Percentiles rank a stretch among this genome's conserved stretches.
Conservation (phyloP, 768 basidiomycete genomes). For the Lactifluus piperatus region DNA sequence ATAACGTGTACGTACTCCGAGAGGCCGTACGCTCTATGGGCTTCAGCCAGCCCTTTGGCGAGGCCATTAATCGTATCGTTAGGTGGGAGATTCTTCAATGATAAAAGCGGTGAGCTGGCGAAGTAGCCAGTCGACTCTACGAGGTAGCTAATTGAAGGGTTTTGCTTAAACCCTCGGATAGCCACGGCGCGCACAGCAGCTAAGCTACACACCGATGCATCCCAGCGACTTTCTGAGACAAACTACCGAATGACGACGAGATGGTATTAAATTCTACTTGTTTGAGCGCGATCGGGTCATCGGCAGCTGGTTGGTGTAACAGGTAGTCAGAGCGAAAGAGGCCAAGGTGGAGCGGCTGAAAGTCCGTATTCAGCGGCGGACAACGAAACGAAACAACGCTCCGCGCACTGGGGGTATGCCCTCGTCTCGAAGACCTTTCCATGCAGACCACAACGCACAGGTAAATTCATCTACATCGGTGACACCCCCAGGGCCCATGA, state of each 20-base stretch:
- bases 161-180: background rate
- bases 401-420: constrained; percentile 46
- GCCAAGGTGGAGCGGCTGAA: constrained; percentile 75
- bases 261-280: constrained; percentile 99
- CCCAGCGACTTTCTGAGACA: constrained; percentile 58
- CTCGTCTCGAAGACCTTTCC: constrained; percentile 65
- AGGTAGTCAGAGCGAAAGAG: constrained; percentile 94
- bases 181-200: background rate
- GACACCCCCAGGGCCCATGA: constrained; percentile 78
- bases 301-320: constrained; percentile 45
- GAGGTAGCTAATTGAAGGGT: constrained; percentile 48
- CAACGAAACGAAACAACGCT: background rate
- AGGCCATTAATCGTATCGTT: constrained; percentile 69
- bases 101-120: constrained; percentile 44
- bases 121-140: constrained; percentile 59
- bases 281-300: constrained; percentile 47
- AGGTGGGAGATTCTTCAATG: constrained; percentile 49
- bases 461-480: constrained; percentile 82
- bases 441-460: constrained; percentile 76
- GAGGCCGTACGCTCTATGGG: constrained; percentile 64
- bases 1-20: constrained; percentile 33
- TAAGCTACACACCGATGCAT: constrained; percentile 60
- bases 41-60: constrained; percentile 67
- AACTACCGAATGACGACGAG: constrained; percentile 78
- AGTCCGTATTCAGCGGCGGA: constrained; percentile 20